These are phyloP conservation scores for Conidiobolus incongruus DNA, from an alignment of 371 early-diverging fungal genomes.

Conservation along the genomic window DNA sequence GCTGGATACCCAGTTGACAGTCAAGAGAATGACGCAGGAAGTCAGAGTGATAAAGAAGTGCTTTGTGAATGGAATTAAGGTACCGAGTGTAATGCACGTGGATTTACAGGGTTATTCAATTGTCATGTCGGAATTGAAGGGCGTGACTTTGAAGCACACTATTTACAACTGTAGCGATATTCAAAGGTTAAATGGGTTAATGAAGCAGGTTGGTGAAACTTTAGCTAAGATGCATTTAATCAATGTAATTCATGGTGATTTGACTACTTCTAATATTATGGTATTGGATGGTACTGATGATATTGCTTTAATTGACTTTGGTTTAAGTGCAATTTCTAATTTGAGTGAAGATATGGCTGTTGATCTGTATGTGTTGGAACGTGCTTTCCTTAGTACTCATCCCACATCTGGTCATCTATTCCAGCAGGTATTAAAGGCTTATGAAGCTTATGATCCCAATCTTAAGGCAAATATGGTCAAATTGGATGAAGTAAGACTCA, in stretches of 20 bases:
- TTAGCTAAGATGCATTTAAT: slow-evolving; percentile 65
- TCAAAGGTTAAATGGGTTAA: not conserved
- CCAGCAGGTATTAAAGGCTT: slow-evolving; percentile 37
- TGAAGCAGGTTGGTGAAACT: slow-evolving; percentile 26
- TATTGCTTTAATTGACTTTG: slow-evolving; percentile 79
- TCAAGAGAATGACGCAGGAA: slow-evolving; percentile 45
- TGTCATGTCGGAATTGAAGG: slow-evolving; percentile 5
- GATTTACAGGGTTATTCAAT: slow-evolving; percentile 13
- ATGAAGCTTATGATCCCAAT: slow-evolving; percentile 22
- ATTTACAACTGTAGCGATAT: not conserved
- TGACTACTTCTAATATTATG: slow-evolving; percentile 95
- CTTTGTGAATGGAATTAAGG: slow-evolving; percentile 78
- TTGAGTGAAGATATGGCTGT: slow-evolving; percentile 97
- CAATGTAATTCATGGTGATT: slow-evolving; percentile 91
- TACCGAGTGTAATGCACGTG: slow-evolving; percentile 46
- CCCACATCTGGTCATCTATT: slow-evolving; percentile 55
- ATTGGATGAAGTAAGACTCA: slow-evolving; percentile 68
- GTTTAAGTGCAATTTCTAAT: slow-evolving; percentile 64
- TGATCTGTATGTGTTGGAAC: slow-evolving; percentile 96
- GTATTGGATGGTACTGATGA: slow-evolving; percentile 19
- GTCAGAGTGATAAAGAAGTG: slow-evolving; percentile 26
- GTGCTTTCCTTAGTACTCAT: slow-evolving; percentile 81
- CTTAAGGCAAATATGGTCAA: slow-evolving; percentile 33
- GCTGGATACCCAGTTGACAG: slow-evolving; percentile 63
- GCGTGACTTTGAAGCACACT: not conserved